A percentile compares a stretch with the other conserved stretches of the same genome.
These are phyloP conservation scores for Ophiocordyceps camponoti-rufipedis DNA, from an alignment of 2,329 filamentous ascomycete genomes.

Conservation along the genomic window DNA sequence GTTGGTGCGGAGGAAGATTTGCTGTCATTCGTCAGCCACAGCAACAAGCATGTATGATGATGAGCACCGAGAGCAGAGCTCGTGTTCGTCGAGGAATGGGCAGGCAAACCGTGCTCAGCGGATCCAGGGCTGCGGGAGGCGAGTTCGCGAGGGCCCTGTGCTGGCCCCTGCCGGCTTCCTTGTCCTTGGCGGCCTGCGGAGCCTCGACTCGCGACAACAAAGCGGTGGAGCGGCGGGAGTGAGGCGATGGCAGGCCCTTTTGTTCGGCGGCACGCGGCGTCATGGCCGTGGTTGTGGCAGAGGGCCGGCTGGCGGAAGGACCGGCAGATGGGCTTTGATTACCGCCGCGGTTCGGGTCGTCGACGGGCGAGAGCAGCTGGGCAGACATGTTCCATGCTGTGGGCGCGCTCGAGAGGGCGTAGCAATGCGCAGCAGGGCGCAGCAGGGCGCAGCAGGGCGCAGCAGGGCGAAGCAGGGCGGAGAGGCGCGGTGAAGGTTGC, in stretches of 20 bases:
- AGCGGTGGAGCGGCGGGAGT: conserved; percentile 6
- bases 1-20: conserved; percentile 21
- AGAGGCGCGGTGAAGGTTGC: background rate
- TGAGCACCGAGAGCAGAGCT: background rate
- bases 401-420: background rate
- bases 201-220: conserved; percentile 39
- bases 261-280: background rate
- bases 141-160: conserved; percentile 9
- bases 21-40: conserved; percentile 7
- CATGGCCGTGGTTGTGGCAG: background rate
- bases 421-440: too few species aligned
- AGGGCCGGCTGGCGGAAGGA: conserved; percentile 3
- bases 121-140: conserved; percentile 14
- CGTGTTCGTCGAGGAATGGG: background rate
- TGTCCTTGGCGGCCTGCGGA: conserved; percentile 22
- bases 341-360: conserved; percentile 8
- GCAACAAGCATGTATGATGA: background rate
- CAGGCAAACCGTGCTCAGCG: conserved; percentile 17
- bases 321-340: conserved; percentile 7
- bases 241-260: conserved; percentile 3
- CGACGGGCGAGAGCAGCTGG: conserved; percentile 10
- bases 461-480: background rate
- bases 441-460: too few species aligned
- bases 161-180: conserved; percentile 9
- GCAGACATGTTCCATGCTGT: conserved; percentile 19